phyloP scores from a whole-genome alignment of 371 early-diverging fungal species.

The Phascolomyces articulosus region DNA sequence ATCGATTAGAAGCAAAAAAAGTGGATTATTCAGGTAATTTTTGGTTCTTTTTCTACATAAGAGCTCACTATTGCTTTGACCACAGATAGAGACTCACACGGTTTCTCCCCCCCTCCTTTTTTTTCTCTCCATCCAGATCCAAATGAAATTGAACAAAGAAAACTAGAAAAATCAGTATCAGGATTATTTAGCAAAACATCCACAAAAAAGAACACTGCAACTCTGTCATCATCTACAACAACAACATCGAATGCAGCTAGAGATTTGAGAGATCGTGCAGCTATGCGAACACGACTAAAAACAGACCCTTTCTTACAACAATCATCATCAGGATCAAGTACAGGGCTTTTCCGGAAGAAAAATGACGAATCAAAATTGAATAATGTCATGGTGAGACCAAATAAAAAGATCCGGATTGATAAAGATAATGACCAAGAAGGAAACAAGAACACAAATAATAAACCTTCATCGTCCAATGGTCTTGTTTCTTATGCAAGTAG shows the following conservation, averaged over 20 bases:
- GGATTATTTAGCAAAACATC: slow-evolving; percentile 48
- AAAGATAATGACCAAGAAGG: background rate
- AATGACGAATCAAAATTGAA: slow-evolving; percentile 6
- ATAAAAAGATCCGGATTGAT: slow-evolving; percentile 6
- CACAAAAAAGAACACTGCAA: background rate
- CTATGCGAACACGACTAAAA: slow-evolving; percentile 26
- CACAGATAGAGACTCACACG: too few relatives aligned
- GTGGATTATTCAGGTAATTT: slow-evolving; percentile 39
- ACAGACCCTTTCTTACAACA: slow-evolving; percentile 52
- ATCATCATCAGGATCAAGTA: background rate
- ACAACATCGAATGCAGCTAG: background rate
- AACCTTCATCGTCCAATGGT: background rate
- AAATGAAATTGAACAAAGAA: slow-evolving; percentile 33
- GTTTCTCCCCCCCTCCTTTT: too few relatives aligned
- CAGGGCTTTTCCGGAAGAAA: slow-evolving; percentile 9
- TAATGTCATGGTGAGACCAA: slow-evolving; percentile 12
- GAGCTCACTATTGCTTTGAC: background rate
- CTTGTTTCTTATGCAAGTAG: slow-evolving; percentile 3
- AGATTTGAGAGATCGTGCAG: slow-evolving; percentile 1
- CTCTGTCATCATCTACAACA: background rate
- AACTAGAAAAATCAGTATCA: slow-evolving; percentile 33
- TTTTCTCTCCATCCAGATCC: slow-evolving; percentile 9
- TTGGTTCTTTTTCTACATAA: background rate
- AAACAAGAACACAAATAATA: background rate
- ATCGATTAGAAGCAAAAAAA: slow-evolving; percentile 41